Conservation (phyloP, 441 rosid species). For the Rhodomyrtus psidioides region DNA sequence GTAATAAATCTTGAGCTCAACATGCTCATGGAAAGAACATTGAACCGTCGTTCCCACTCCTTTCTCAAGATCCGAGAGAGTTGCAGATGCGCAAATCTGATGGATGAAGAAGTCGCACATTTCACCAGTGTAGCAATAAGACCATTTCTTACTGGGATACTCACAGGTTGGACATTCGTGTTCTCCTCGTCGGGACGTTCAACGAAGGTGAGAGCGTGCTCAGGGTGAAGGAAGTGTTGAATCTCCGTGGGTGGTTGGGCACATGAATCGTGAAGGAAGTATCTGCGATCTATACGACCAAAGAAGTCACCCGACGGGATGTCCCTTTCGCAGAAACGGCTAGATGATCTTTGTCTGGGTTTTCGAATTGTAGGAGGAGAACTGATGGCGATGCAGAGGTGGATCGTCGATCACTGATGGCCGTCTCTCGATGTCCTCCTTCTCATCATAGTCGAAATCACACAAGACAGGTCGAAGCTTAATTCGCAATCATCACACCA, state of each 20-base stretch:
- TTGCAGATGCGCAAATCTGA: background rate
- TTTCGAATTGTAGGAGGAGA: background rate
- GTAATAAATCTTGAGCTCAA: too few species aligned
- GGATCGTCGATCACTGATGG: background rate
- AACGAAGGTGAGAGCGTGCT: background rate
- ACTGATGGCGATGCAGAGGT: background rate
- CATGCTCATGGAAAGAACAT: too few species aligned
- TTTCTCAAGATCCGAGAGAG: too few species aligned
- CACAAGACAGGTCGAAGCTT: background rate
- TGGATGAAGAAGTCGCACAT: background rate
- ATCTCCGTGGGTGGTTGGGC: background rate
- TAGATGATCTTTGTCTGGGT: background rate
- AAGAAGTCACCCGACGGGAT: background rate
- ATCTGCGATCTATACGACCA: background rate
- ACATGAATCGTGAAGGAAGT: background rate
- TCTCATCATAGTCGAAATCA: background rate
- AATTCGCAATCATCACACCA: background rate
- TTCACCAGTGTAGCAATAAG: background rate
- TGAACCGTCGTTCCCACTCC: too few species aligned
- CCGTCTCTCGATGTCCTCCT: background rate
- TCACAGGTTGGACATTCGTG: background rate
- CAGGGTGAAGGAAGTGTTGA: background rate
- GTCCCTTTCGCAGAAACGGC: too few species aligned
- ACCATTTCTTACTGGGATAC: background rate
- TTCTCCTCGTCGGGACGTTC: fast-evolving